Conservation (phyloP, 2,329 filamentous ascomycete genomes). For the Davidsoniella virescens region DNA sequence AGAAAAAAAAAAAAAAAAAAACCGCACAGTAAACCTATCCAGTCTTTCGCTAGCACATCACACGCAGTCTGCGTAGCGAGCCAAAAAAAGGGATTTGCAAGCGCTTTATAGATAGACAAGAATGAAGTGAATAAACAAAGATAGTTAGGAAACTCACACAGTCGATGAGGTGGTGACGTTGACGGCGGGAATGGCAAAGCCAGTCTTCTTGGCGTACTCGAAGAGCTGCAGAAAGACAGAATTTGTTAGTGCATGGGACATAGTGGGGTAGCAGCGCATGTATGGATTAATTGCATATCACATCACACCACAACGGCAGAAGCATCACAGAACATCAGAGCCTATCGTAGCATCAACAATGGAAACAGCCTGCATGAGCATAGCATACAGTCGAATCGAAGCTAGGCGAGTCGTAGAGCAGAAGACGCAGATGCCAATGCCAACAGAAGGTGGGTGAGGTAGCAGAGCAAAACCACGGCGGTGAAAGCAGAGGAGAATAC, state of each 20-base stretch:
- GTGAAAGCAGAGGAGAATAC: constrained; percentile 7
- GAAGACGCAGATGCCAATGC: background rate
- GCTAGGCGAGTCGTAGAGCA: background rate
- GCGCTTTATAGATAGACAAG: too few relatives aligned
- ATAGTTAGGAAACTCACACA: constrained; percentile 15
- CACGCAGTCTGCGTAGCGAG: too few relatives aligned
- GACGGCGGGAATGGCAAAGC: constrained; percentile 78
- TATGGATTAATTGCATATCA: background rate
- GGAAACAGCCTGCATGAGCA: background rate
- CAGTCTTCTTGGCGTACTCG: constrained; percentile 73
- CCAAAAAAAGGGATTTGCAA: too few relatives aligned
- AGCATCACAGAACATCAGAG: background rate
- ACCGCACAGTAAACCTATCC: too few relatives aligned
- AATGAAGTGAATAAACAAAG: background rate
- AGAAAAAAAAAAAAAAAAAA: too few relatives aligned
- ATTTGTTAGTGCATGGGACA: too few relatives aligned
- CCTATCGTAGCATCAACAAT: background rate
- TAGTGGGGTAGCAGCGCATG: too few relatives aligned
- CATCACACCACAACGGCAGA: background rate
- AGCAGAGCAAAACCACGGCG: background rate
- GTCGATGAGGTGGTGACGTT: constrained; percentile 87
- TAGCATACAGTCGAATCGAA: background rate
- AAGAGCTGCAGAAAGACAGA: constrained; percentile 40
- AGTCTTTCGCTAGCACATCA: too few relatives aligned
- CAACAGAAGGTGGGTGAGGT: background rate